Conservation (phyloP, 768 basidiomycete species). For the Dictyophora rubrovolvata region DNA sequence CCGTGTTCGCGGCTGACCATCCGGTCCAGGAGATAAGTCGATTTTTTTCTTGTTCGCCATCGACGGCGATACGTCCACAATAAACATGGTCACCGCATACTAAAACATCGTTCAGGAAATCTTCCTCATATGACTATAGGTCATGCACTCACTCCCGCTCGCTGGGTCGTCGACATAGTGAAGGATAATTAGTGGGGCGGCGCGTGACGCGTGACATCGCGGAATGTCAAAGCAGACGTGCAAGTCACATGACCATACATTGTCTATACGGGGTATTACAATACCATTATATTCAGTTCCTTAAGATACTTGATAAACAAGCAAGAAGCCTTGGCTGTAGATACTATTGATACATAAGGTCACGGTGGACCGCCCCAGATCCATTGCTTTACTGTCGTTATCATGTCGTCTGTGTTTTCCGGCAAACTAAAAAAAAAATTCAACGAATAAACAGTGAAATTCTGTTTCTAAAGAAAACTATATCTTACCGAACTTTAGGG, state of each 20-base stretch:
- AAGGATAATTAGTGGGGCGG: neutral
- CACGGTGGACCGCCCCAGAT: slow-evolving; percentile 42
- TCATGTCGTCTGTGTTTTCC: slow-evolving; percentile 56
- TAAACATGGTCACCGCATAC: slow-evolving; percentile 84
- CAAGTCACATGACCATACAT: neutral
- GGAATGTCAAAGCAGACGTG: neutral
- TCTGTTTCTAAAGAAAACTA: neutral
- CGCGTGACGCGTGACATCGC: too few relatives aligned
- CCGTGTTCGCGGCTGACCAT: slow-evolving; percentile 38
- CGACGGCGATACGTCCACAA: slow-evolving; percentile 78
- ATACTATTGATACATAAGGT: neutral
- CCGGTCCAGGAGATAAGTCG: slow-evolving; percentile 40
- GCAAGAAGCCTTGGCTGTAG: neutral
- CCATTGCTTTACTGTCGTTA: slow-evolving; percentile 61
- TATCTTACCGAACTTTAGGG: slow-evolving; percentile 63
- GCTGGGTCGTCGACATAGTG: slow-evolving; percentile 45
- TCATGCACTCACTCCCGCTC: slow-evolving; percentile 57
- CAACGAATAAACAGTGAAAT: neutral
- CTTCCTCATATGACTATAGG: neutral
- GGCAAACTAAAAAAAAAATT: slow-evolving; percentile 44
- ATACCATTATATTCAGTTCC: neutral
- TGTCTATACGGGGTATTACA: neutral
- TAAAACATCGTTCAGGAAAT: slow-evolving; percentile 21
- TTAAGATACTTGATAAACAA: neutral
- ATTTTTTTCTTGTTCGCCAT: slow-evolving; percentile 63